phyloP scores from a whole-genome alignment of 2,329 filamentous ascomycete genomes.

The Talaromyces amestolkiae region DNA sequence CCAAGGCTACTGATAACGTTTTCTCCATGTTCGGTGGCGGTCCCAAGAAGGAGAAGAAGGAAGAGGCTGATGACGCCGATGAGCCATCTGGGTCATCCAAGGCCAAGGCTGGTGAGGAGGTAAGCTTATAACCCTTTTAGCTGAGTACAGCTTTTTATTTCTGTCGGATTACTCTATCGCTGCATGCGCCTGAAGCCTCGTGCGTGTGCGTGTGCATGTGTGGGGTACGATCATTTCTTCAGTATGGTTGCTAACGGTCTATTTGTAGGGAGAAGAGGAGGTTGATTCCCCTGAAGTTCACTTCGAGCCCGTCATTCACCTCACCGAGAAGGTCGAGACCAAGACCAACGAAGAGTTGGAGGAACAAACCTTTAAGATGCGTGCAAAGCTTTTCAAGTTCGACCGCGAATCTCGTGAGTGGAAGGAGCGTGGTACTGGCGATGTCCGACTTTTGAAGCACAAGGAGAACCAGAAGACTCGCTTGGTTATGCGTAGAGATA shows the following conservation, averaged over 20 bases:
- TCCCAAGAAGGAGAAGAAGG: constrained; percentile 94
- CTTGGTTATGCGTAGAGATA: constrained; percentile 97
- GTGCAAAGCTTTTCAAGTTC: constrained; percentile 99
- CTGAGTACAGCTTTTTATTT: constrained; percentile 13
- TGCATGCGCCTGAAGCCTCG: neutral
- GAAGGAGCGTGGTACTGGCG: constrained; percentile 98
- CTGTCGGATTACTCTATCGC: neutral
- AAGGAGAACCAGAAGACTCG: constrained; percentile 98
- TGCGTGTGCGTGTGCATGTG: neutral
- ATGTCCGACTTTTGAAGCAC: constrained; percentile 95
- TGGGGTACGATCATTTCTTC: constrained; percentile 1
- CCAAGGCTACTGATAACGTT: constrained; percentile 57
- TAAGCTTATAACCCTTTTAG: constrained; percentile 42
- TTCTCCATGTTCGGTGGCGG: constrained; percentile 99
- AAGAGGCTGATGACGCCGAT: constrained; percentile 73
- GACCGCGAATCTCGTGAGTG: constrained; percentile 88
- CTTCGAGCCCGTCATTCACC: constrained; percentile 93
- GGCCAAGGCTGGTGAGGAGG: constrained; percentile 62
- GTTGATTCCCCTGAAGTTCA: constrained; percentile 90
- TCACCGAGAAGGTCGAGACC: constrained; percentile 94
- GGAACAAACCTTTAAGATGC: constrained; percentile 99
- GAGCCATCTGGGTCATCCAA: constrained; percentile 89
- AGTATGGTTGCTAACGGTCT: neutral
- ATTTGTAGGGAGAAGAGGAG: constrained; percentile 59
- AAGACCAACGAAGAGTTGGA: constrained; percentile 99